Evolutionary conservation across 768 basidiomycete genomes (phyloP), one percentile per base, ranked within the genome.

Genomic region (Pholiota molesta): DNA sequence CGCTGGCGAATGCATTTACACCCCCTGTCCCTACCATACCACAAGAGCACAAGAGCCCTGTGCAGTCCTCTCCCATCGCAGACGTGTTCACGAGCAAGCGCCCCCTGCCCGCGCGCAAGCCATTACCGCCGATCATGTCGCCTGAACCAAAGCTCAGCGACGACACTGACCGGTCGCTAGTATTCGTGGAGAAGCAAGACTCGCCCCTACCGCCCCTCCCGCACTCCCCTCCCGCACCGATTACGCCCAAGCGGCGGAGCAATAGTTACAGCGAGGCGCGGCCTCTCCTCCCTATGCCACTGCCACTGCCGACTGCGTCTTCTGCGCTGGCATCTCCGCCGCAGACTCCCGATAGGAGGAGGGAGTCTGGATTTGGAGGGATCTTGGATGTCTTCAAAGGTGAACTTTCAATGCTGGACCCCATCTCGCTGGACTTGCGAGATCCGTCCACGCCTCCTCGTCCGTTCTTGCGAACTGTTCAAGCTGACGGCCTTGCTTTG

Each of bases 351-450:
- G 45, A 61, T 9, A 35, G 56, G 17, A 58, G 64, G 29, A 67
- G 67, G 33, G 73, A 69, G 65, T 74, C 79, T 17, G 77, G 83
- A 5, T 73, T 91, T 37, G 80, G 79, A 69, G 88, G 87, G 42
- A 83, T 93, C 64, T 76, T 93, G 53, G 84, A 82, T 65, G 87
- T 92, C 62, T 89, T 94, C 75, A 83, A 85, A 74, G 90, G 88
- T 59, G 85, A 89, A 73, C 79, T 92, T 59, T 84, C 83, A 64
- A 84, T 87, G 62, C 75, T 92, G 63, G 90, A 89, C 65, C 81
- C 87, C 52, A 77, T 81, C 37, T 78, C 81, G 23, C 77, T 93
- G 60, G 88, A 87, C 71, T 82, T 93, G 49, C 80, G 76, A 62
- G 88, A 91, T 71, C 89, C 89, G 7, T 84, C 86, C 10, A 83